Evolutionary conservation across 2,329 filamentous ascomycete genomes (phyloP), one percentile per base, ranked within the genome.

Genomic region (Aspergillus alliaceus): DNA sequence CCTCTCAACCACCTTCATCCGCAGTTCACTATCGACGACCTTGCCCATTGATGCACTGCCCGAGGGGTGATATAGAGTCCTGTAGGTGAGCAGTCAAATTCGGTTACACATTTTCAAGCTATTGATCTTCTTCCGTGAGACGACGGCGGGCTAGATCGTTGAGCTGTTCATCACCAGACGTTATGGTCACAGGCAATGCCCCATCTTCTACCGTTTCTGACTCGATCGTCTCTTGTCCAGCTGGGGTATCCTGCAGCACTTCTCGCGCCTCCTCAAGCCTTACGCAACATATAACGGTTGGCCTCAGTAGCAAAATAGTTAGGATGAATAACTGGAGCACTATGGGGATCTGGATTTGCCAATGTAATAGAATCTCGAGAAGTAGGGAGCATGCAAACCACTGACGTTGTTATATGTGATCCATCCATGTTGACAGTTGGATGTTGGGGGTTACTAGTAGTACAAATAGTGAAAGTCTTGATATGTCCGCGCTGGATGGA

Each of bases 271-370:
- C n/a, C 53, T 48, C 14, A 61, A 32, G 5, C 59, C 39, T 56
- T 51, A 37, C 53, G 32, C 31, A 59, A 32, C 14, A 54, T 25
- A 37, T 51, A 57, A 18, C 48, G 44, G 34, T 61, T 57, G 2
- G 40, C 32, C 47, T 61, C 59, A 11, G 53, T 61, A 22, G 54
- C 51, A n/a, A 50, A 25, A n/a, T 59, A 59, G 47, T 61, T 53
- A 11, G 59, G 59, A 37, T 61, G 47, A 20, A 61, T 59, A 32
- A 48, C 44, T 32, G 44, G 44, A 4, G 27, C 15, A 32, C 29
- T 7, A 3, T 31, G 15, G 15, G 27, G 56, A 3, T 25, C 20
- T 6, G 32, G 7, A 7, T 49, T 47, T 9, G 15, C 46, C 9
- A 59, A 42, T 20, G 44, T 64, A 31, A 60, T 59, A 27, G 24